Evolutionary conservation across 2,329 filamentous ascomycete species (phyloP), one percentile per base, ranked within the genome.

Genomic region (Fusarium domesticum): DNA sequence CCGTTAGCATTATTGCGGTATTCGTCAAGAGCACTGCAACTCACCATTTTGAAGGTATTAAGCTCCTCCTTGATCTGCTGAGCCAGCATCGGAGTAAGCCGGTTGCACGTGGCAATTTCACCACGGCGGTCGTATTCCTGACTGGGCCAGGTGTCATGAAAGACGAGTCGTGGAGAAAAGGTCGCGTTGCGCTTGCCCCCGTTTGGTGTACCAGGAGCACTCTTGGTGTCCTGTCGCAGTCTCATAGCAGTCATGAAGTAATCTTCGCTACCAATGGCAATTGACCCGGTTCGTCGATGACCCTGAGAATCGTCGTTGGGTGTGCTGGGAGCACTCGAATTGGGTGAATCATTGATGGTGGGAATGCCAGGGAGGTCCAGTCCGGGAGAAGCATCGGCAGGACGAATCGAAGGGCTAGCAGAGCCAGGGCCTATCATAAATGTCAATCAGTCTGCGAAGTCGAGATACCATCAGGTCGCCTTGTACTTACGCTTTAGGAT

Each of bases 51-150:
- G 78, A 98, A 98, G 59, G 85, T 95, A 72, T 98, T 98, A 59
- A 98, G 81, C 73, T 98, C 93, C 72, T 98, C 93, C 72, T 97
- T 97, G 72, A 98, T 98, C 69, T 98, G 93, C 71, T 98, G 93
- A 35, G 93, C 93, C 52, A 98, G 80, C 79, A 96, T 91, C 11
- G 93, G 93, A 37, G 93, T 98, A 57, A 98, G 77, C 55, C 92
- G 88, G 65, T 98, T 98, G 81, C 93, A 98, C 1, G 93, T 98
- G 10, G 93, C 91, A 70, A 97, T 87, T 49, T 98, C 93, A 42
- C 93, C 93, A 42, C 93, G 84, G 50, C 93, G 87, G 66, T 98
- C 93, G 63, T 98, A 98, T 66, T 98, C 93, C 59, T 87, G 86
- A 62, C 85, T 89, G 3, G 91, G 90, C 90, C 91, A 98, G 6